phyloP scores from a whole-genome alignment of 2,329 filamentous ascomycete species.

The Truncatella angustata region DNA sequence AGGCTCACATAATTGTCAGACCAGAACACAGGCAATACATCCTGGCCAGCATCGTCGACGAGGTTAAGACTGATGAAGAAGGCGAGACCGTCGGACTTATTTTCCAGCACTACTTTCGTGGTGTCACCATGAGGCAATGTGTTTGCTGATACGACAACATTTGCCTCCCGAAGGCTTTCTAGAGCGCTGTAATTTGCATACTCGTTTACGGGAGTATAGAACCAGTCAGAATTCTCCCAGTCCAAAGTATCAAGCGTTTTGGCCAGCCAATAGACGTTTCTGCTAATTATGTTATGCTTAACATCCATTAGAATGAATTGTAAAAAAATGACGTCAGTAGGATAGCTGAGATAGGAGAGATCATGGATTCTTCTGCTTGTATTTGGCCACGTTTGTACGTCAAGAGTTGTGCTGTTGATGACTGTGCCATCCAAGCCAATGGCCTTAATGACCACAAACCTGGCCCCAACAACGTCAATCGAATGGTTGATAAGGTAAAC shows the following conservation, averaged over 20 bases:
- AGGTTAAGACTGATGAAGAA: slow-evolving; percentile 56
- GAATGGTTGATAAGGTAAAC: slow-evolving; percentile 57
- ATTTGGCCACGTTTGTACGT: slow-evolving; percentile 41
- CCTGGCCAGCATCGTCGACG: slow-evolving; percentile 39
- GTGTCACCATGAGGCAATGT: slow-evolving; percentile 11
- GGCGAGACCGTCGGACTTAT: slow-evolving; percentile 50
- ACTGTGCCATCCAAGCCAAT: slow-evolving; percentile 45
- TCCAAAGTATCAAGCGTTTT: slow-evolving; percentile 45
- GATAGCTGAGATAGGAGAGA: slow-evolving; percentile 29
- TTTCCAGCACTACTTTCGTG: slow-evolving; percentile 43
- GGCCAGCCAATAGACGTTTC: slow-evolving; percentile 61
- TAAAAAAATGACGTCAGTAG: slow-evolving; percentile 47
- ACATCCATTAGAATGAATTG: slow-evolving; percentile 43
- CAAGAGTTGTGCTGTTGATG: slow-evolving; percentile 32
- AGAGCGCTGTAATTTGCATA: slow-evolving; percentile 50
- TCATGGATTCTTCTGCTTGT: slow-evolving; percentile 35
- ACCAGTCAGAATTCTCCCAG: slow-evolving; percentile 59
- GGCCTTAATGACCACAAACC: slow-evolving; percentile 47
- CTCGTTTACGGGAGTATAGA: slow-evolving; percentile 52
- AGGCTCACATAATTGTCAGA: slow-evolving; percentile 63
- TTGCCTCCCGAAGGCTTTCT: slow-evolving; percentile 31
- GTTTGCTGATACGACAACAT: slow-evolving; percentile 8
- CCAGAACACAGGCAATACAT: slow-evolving; percentile 54
- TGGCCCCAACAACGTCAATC: slow-evolving; percentile 32
- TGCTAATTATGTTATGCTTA: slow-evolving; percentile 37